Base-by-base conservation (phyloP, 495 filamentous ascomycete species). In the Aspergillus bridgeri region DNA sequence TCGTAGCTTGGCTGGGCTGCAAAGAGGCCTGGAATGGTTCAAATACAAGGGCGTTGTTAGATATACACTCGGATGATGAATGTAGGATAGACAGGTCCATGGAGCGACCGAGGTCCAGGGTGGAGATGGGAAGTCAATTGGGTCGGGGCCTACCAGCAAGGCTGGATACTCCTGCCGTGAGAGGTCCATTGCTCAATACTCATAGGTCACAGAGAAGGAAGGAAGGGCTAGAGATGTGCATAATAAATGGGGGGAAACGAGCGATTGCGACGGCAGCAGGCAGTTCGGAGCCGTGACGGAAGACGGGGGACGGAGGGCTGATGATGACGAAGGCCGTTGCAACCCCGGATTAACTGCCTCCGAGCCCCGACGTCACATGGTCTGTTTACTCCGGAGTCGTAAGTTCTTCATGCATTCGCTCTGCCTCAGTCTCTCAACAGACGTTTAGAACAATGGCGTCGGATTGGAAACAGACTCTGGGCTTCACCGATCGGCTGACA, bases 111-210 rank as follows among this genome's bases (percentile, higher is more conserved):
- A 47, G 20, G 13, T 9, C 17, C 4, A 17, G 53, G 25, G 24
- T 13, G 22, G 22, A 33, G 45, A 15, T 29, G 21, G 20, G 48
- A 54, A 60, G 57, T 54, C 25, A 43, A 53, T 38, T 38, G 33
- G 53, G 48, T 50, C 33, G 51, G 53, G 50, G 58, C 90, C 73
- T 83, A 98, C 94, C 89, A 98, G 85, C 82, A 98, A 85, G 24
- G 89, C 89, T 68, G 94, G 93, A 77, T 98, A 98, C 75, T 98
- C 94, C 71, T 90, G 83, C 71, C 93, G 83, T 66, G 90, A 89
- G 64, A 96, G 83, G 64, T 92, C 92, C 83, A 90, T 86, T 60
- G 59, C 68, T 66, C 66, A 59, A 58, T 57, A 57, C 65, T 74
- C 68, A 70, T 69, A 65, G 57, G 58, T 70, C 63, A 59, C 60